Evolutionary conservation across 176 grass and related monocot genomes (phyloP), one percentile per base, ranked within the genome.

Genomic region (Zea luxurians): DNA sequence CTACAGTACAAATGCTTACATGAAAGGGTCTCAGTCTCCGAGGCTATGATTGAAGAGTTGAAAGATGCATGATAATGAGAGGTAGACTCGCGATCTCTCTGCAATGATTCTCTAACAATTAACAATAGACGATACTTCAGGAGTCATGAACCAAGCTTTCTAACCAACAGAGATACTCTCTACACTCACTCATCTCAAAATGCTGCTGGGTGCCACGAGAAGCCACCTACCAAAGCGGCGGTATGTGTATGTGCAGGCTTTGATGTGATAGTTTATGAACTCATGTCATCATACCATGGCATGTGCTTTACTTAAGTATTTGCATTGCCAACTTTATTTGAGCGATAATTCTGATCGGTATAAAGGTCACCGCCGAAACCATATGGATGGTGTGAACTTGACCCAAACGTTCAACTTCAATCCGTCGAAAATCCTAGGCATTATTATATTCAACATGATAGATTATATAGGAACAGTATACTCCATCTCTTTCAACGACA

Each of bases 251-350:
- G n/a, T 37, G 59, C 0, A 46, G 61, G 13, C 48, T 73, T 40
- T 40, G 70, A 53, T 64, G 61, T 64, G 27, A 64, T 64, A 64
- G 61, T 64, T 73, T 52, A 71, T 9, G 53, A 17, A 16, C 34
- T 37, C 0, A 6, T 42, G 13, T 10, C 61, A n/a, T 55, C 16
- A n/a, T n/a, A 12, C 65, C 46, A 50, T 13, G 48, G 47, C 54
- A 57, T 49, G 5, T 65, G 45, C 47, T 50, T 78, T 20, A 57
- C 50, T 54, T 17, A 0, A 55, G 16, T 18, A 48, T 20, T 64
- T 48, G 37, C 34, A 20, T 65, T 52, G 34, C 61, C 8, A 20
- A 40, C 47, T 57, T 57, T 57, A 57, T 66, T 66, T 78, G 46
- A 78, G 6, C 7, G 18, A 57, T 57, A 57, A 20, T 57, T 16